These are phyloP conservation scores for Zizania latifolia DNA, from an alignment of 176 grass and related monocot species.

Conservation along the genomic window DNA sequence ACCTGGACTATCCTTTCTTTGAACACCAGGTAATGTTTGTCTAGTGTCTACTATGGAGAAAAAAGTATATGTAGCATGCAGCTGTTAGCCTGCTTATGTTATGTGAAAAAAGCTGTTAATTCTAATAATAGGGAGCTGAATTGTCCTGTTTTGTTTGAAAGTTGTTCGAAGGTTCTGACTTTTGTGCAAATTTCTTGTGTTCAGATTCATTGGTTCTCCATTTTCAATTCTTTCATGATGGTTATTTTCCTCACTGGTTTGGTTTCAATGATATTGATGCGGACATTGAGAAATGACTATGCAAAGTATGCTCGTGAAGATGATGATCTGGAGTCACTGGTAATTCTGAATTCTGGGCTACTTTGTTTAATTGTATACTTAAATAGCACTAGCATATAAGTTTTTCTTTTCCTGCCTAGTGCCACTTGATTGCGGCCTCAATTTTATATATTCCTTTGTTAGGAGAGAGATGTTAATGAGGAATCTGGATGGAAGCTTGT, in stretches of 20 bases:
- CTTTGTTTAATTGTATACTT: slow-evolving; percentile 22
- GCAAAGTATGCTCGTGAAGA: slow-evolving; percentile 99
- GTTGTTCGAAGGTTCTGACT: slow-evolving; percentile 16
- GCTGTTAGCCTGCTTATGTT: background rate
- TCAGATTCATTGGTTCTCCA: slow-evolving; percentile 99
- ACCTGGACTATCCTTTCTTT: no score
- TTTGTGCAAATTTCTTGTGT: slow-evolving; percentile 19
- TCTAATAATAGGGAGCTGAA: background rate
- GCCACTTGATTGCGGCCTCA: slow-evolving; percentile 10
- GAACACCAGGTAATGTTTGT: slow-evolving; percentile 41
- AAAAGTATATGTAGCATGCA: background rate
- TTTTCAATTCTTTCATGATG: slow-evolving; percentile 99
- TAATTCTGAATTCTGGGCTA: slow-evolving; percentile 27
- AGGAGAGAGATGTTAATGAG: slow-evolving; percentile 97
- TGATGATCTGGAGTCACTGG: slow-evolving; percentile 87
- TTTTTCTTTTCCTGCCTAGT: no score
- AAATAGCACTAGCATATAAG: slow-evolving; percentile 13
- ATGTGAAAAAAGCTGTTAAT: background rate
- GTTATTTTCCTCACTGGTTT: slow-evolving; percentile 98
- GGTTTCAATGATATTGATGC: slow-evolving; percentile 98
- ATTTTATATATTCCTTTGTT: slow-evolving; percentile 9
- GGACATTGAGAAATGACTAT: slow-evolving; percentile 96
- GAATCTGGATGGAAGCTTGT: slow-evolving; percentile 99
- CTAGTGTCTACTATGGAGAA: background rate
- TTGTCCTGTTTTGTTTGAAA: slow-evolving; percentile 8